Base-by-base conservation (phyloP, 2,329 filamentous ascomycete genomes). In the Apiospora aurea region DNA sequence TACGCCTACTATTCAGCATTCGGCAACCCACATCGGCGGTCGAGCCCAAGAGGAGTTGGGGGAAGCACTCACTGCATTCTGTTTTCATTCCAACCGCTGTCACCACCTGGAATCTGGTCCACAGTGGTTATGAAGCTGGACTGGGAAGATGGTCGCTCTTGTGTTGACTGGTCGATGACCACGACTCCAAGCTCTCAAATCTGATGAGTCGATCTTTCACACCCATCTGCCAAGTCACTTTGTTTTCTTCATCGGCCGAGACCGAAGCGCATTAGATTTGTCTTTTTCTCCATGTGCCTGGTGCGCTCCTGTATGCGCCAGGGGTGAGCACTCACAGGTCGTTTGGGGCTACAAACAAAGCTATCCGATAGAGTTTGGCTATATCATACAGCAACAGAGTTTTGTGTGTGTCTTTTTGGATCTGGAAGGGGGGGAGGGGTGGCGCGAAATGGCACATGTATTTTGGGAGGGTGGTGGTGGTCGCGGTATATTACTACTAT, bases 31-130 rank as follows among this genome's bases (percentile, higher is more conserved):
- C 26, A 69, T 49, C 70, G 75, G 73, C 76, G 70, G 76, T 75
- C 72, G 72, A 73, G 73, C 57, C 71, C 75, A 76, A 76, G 76
- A 76, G 77, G 78, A 77, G 76, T 78, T 78, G 71, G 77, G 76
- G 74, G 72, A 38, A 74, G 72, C 24, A 49, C 44, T 47, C 44
- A 51, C n/a, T 51, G 34, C 29, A 57, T 69, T 51, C 14, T 69
- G 74, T 75, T 75, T 75, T 68, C 74, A 14, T 64, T 18, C 38
- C 34, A 64, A 64, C 18, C 34, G 57, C 34, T 24, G 34, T n/a
- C 57, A 24, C 57, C 57, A 21, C 18, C n/a, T 41, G 57, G 57
- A n/a, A 29, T 10, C 41, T 41, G 57, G 57, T 10, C 34, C 21
- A 13, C 57, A 10, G 34, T 18, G 57, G 57, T 41, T 41, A 29